Conservation (phyloP, 2,329 filamentous ascomycete species). For the Madurella fahalii region DNA sequence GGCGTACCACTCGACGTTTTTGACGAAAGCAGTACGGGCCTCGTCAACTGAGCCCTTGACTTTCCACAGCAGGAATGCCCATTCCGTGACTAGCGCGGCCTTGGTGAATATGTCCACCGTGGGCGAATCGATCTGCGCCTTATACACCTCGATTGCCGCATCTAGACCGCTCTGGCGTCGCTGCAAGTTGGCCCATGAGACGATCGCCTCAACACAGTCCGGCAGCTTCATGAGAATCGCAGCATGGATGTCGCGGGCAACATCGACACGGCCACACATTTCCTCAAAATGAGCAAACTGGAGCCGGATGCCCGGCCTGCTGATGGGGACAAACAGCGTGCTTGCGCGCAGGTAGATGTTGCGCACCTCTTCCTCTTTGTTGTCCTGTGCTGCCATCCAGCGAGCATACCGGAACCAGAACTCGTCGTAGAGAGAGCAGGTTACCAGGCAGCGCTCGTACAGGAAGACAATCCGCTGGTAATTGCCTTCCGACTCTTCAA, state of each 20-base stretch:
- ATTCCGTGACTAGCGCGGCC: slow-evolving; percentile 81
- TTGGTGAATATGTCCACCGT: slow-evolving; percentile 74
- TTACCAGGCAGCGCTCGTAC: slow-evolving; percentile 91
- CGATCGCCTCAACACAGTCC: slow-evolving; percentile 79
- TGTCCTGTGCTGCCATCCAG: slow-evolving; percentile 81
- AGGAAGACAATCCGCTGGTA: slow-evolving; percentile 72
- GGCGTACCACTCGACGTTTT: slow-evolving; percentile 77
- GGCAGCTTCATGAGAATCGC: slow-evolving; percentile 74
- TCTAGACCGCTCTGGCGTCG: slow-evolving; percentile 80
- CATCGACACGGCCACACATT: slow-evolving; percentile 67
- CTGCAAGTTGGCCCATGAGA: slow-evolving; percentile 81
- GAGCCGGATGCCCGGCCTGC: slow-evolving; percentile 75
- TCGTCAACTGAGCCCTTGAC: slow-evolving; percentile 75
- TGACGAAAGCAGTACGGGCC: slow-evolving; percentile 76
- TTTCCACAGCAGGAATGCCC: slow-evolving; percentile 84
- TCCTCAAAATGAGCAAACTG: slow-evolving; percentile 97
- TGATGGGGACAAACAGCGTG: slow-evolving; percentile 81
- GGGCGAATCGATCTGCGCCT: slow-evolving; percentile 70
- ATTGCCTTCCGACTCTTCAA: slow-evolving; percentile 82
- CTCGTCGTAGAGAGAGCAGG: slow-evolving; percentile 91
- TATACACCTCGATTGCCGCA: slow-evolving; percentile 78
- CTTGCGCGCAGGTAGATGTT: slow-evolving; percentile 88
- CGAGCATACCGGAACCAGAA: slow-evolving; percentile 97
- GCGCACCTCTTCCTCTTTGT: slow-evolving; percentile 83
- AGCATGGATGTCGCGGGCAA: slow-evolving; percentile 80